phyloP scores from a whole-genome alignment of 2,329 filamentous ascomycete genomes.

The Fusarium verticillioides region DNA sequence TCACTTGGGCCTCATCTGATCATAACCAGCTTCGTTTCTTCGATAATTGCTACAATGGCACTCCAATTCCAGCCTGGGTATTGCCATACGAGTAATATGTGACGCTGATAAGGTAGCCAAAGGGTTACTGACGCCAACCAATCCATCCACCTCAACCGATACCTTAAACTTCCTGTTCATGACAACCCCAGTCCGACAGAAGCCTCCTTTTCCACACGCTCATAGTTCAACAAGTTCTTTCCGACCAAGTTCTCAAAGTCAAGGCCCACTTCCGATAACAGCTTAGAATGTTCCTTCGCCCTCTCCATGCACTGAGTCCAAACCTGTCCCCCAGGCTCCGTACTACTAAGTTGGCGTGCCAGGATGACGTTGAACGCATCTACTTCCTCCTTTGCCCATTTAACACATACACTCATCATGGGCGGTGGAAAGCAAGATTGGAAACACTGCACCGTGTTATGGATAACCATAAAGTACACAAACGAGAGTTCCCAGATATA shows the following conservation, averaged over 20 bases:
- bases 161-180: conserved; percentile 23
- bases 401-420: conserved; percentile 94
- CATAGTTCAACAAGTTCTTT: conserved; percentile 56
- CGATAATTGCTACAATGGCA: not conserved
- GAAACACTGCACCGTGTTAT: conserved; percentile 91
- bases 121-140: conserved; percentile 15
- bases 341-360: conserved; percentile 85
- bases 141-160: not conserved
- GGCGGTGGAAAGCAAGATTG: conserved; percentile 85
- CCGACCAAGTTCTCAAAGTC: conserved; percentile 89
- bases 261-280: conserved; percentile 85
- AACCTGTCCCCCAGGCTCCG: conserved; percentile 77
- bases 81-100: conserved; percentile 1
- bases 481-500: conserved; percentile 97
- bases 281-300: conserved; percentile 81
- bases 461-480: conserved; percentile 93
- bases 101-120: conserved; percentile 34
- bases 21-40: not conserved
- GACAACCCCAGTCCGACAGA: conserved; percentile 48
- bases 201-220: conserved; percentile 27
- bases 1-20: conserved; percentile 2
- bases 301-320: conserved; percentile 87
- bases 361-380: conserved; percentile 90
- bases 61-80: conserved; percentile 29
- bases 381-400: conserved; percentile 97